These are phyloP conservation scores for Atkinsonella texensis DNA, from an alignment of 2,329 filamentous ascomycete genomes.

Conservation along the genomic window DNA sequence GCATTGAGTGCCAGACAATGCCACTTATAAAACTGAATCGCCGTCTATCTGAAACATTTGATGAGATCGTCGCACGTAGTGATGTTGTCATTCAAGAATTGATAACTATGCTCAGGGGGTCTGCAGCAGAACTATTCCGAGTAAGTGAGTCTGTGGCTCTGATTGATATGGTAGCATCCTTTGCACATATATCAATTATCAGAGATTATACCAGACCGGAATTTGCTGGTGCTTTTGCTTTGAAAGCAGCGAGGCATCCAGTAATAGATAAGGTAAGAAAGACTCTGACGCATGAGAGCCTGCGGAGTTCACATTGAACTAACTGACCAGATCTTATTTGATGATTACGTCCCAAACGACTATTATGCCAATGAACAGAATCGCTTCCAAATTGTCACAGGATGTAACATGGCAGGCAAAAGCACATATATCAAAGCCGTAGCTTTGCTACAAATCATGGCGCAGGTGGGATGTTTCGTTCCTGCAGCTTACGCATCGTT, in stretches of 20 bases:
- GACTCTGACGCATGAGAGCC: background rate
- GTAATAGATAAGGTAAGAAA: slow-evolving; percentile 54
- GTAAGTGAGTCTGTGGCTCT: slow-evolving; percentile 78
- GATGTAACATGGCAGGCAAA: slow-evolving; percentile 97
- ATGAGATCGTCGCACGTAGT: slow-evolving; percentile 73
- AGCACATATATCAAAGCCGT: slow-evolving; percentile 86
- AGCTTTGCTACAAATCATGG: slow-evolving; percentile 81
- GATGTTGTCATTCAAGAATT: slow-evolving; percentile 64
- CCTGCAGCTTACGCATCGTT: slow-evolving; percentile 77
- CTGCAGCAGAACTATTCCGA: slow-evolving; percentile 65
- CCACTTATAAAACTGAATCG: slow-evolving; percentile 70
- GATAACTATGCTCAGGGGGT: slow-evolving; percentile 55
- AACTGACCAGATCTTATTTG: slow-evolving; percentile 39
- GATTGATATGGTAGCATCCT: slow-evolving; percentile 73
- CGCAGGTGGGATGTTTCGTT: slow-evolving; percentile 83
- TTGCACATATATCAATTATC: slow-evolving; percentile 60
- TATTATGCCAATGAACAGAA: slow-evolving; percentile 71
- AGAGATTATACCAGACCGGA: slow-evolving; percentile 51
- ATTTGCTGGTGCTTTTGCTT: slow-evolving; percentile 53
- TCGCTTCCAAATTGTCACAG: slow-evolving; percentile 86
- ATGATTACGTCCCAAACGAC: slow-evolving; percentile 76
- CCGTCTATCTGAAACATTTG: slow-evolving; percentile 67
- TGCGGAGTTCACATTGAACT: slow-evolving; percentile 8
- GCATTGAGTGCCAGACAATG: slow-evolving; percentile 78
- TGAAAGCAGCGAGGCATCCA: slow-evolving; percentile 67